Evolutionary conservation across 2,329 filamentous ascomycete species (phyloP).

Genomic region (Trichophyton verrucosum): DNA sequence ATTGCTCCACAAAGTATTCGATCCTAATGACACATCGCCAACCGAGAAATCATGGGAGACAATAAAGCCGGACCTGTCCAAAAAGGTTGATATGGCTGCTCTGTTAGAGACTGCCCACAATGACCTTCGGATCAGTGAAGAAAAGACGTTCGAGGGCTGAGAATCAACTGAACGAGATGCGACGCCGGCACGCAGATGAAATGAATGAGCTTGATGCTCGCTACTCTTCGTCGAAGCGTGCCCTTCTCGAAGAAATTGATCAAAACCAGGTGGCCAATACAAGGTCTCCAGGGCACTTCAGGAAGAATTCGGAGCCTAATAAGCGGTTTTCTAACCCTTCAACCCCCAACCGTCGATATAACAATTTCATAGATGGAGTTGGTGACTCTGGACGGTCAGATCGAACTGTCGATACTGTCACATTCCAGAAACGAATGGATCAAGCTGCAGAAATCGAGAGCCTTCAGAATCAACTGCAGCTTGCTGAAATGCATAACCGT

Average conservation of each 20-base stretch:
- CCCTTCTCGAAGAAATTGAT: conserved; percentile 76
- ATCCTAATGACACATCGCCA: conserved; percentile 59
- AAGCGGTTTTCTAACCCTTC: conserved; percentile 61
- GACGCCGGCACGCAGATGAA: conserved; percentile 60
- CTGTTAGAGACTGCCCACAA: conserved; percentile 83
- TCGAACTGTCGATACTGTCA: conserved; percentile 67
- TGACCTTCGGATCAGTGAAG: conserved; percentile 69
- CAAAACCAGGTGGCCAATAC: conserved; percentile 62
- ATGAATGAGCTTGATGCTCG: conserved; percentile 52
- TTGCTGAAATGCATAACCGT: conserved; percentile 88
- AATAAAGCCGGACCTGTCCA: conserved; percentile 54
- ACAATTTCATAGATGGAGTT: conserved; percentile 48
- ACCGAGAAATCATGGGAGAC: conserved; percentile 56
- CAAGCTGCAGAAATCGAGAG: conserved; percentile 82
- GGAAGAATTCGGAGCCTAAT: conserved; percentile 46
- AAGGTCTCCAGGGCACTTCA: conserved; percentile 61
- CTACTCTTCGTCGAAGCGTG: conserved; percentile 54
- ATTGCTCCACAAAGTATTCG: conserved; percentile 71
- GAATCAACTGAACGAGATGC: conserved; percentile 64
- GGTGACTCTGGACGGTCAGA: conserved; percentile 76
- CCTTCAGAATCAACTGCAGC: conserved; percentile 83
- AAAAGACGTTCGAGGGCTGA: conserved; percentile 73
- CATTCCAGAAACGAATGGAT: conserved; percentile 81
- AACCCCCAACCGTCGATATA: conserved; percentile 58
- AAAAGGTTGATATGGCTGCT: conserved; percentile 62